Base-by-base conservation (phyloP, 31 red algal species). In the Bonnemaisonia californica region DNA sequence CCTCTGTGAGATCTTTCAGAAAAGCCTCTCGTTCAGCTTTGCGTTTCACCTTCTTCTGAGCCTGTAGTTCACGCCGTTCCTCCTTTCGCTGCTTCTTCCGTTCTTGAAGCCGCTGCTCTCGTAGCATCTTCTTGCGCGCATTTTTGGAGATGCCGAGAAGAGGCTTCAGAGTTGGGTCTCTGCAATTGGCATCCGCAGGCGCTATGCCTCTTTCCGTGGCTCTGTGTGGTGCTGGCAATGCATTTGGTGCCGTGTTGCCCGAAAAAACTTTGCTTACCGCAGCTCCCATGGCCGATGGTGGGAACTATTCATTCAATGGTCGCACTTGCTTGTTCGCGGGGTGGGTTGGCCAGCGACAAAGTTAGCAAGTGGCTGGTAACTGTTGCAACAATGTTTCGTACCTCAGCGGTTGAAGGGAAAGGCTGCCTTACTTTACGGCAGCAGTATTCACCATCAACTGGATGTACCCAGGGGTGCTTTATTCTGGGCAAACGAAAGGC, bases 71-170 rank as follows among this genome's bases (percentile, higher is more conserved):
- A 2, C 54, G 41, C 21, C 74, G 38, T 41, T 78, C 34, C 39
- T 58, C 84, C 56, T 89, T 89, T 2, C 70, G 67, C 19, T 42
- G 54, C 68, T 89, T 8, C 42, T 89, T 82, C 1, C 77, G 71
- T 24, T 81, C 84, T 47, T 79, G 74, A 1, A 79, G 66, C 5
- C 74, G 86, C 38, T 57, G 35, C 56, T 82, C 30, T 4, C 77
- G 66, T 29, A 54, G 41, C 11, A 89, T 16, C 22, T 60, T 62
- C 58, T 89, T 89, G 31, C 55, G 77, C 35, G 76, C 77, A 54
- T 81, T 82, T 51, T 89, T 89, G 7, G 86, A 89, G 31, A 81
- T 65, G 77, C 58, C 77, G 7, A 30, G 35, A n/a, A 54, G 67
- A 23, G 28, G 31, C 48, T 8, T 27, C 23, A 21, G 21, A 71